A percentile compares a stretch with the other conserved stretches of the same genome.
Conservation (phyloP, 2,329 filamentous ascomycete genomes). For the Botryosphaeria agaves region DNA sequence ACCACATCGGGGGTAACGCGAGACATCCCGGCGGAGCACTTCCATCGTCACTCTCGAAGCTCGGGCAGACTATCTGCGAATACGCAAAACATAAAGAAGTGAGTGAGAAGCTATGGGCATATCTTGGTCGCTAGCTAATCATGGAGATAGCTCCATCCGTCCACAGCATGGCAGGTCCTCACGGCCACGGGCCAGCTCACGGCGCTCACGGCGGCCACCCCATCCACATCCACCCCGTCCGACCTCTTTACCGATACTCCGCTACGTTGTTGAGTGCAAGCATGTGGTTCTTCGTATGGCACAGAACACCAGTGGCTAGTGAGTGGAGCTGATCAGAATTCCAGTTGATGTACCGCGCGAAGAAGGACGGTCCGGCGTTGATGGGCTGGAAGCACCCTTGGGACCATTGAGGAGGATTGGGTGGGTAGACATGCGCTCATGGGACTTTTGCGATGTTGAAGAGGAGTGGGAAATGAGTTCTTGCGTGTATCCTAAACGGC, state of each 20-base stretch:
- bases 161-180: slow-evolving; percentile 13
- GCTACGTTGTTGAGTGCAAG: slow-evolving; percentile 78
- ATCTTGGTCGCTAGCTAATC: too few species aligned
- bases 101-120: too few species aligned
- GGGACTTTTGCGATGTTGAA: too few species aligned
- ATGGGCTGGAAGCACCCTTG: slow-evolving; percentile 93
- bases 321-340: slow-evolving; percentile 1
- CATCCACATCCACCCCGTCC: slow-evolving; percentile 40
- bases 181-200: slow-evolving; percentile 16
- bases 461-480: too few species aligned
- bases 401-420: slow-evolving; percentile 91
- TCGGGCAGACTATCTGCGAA: too few species aligned
- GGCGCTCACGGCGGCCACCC: slow-evolving; percentile 26
- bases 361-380: slow-evolving; percentile 84
- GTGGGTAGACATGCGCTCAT: too few species aligned
- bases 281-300: slow-evolving; percentile 98
- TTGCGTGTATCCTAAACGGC: too few species aligned
- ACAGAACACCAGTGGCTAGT: not conserved
- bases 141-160: not conserved
- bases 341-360: slow-evolving; percentile 88
- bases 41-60: too few species aligned
- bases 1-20: too few species aligned
- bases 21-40: too few species aligned
- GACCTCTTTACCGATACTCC: slow-evolving; percentile 64
- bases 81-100: too few species aligned